Conservation (phyloP, 371 early-diverging fungal genomes). For the Mucor circinelloides region DNA sequence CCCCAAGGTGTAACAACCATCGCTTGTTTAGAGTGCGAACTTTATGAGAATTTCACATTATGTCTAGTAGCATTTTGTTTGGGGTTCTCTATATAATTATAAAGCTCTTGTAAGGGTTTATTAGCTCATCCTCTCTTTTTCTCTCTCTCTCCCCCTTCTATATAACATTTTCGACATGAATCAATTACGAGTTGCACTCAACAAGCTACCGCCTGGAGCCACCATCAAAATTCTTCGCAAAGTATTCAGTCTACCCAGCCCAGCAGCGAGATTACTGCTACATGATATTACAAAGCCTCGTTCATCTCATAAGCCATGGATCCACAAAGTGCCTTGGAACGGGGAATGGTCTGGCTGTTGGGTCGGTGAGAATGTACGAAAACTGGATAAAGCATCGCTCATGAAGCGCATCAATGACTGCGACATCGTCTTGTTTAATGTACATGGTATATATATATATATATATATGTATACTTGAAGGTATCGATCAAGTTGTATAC, state of each 20-base stretch:
- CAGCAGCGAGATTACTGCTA: conserved; percentile 42
- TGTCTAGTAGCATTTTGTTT: not conserved
- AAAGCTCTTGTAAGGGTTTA: too few relatives aligned
- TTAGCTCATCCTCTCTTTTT: not conserved
- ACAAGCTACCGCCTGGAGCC: conserved; percentile 40
- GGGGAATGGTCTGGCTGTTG: conserved; percentile 48
- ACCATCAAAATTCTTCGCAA: conserved; percentile 43
- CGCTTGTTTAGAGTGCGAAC: not conserved
- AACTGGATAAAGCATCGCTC: conserved; percentile 23
- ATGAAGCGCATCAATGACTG: conserved; percentile 31
- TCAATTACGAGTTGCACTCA: conserved; percentile 35
- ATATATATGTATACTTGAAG: not conserved
- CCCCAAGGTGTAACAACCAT: not conserved
- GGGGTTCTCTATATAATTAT: not conserved
- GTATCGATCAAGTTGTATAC: too few relatives aligned
- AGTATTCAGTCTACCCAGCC: conserved; percentile 40
- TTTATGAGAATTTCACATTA: not conserved
- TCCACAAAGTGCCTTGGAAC: conserved; percentile 39
- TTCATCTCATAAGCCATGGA: conserved; percentile 44
- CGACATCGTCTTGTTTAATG: conserved; percentile 45
- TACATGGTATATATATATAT: conserved; percentile 29
- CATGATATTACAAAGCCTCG: conserved; percentile 45
- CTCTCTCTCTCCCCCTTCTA: not conserved
- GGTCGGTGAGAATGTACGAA: conserved; percentile 40
- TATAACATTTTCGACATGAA: conserved; percentile 28